Percentiles rank a stretch among this genome's conserved stretches.
Evolutionary conservation across 176 grass and related monocot genomes (phyloP).

Genomic region (Typha latifolia): DNA sequence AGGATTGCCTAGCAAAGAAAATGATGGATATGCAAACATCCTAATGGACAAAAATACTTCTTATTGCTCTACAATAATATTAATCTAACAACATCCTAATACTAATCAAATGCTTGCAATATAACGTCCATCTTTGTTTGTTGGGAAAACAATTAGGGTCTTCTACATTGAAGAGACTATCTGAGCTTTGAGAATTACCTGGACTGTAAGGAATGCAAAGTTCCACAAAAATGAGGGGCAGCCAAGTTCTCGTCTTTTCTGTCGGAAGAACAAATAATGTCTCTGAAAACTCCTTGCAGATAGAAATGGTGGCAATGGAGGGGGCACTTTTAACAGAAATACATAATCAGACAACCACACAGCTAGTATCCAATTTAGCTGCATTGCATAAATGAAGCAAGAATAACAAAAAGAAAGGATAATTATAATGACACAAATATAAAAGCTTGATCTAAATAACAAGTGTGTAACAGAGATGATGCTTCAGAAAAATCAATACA

Average conservation of each 20-base stretch:
- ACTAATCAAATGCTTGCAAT: neutral
- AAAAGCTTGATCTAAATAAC: too few relatives aligned
- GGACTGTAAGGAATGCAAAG: constrained; percentile 55
- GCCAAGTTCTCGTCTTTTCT: constrained; percentile 68
- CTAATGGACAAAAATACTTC: neutral
- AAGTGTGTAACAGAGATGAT: too few relatives aligned
- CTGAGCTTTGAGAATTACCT: constrained; percentile 39
- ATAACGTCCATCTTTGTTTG: neutral
- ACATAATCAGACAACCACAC: constrained; percentile 7
- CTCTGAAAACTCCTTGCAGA: constrained; percentile 47
- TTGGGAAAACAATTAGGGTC: neutral
- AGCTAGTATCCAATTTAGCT: neutral
- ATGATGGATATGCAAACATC: neutral
- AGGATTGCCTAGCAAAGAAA: neutral
- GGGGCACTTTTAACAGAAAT: constrained; percentile 64
- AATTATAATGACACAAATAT: neutral
- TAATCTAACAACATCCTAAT: neutral
- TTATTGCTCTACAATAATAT: neutral
- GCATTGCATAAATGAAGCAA: neutral
- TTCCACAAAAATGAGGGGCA: constrained; percentile 91
- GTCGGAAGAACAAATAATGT: constrained; percentile 46
- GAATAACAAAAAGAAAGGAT: constrained; percentile 6
- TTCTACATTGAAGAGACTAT: neutral
- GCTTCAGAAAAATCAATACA: too few relatives aligned
- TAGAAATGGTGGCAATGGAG: constrained; percentile 51